A percentile compares a stretch with the other conserved stretches of the same genome.
Evolutionary conservation across 192 early-diverging fungal species (phyloP).

Genomic region (Gonapodya prolifera): DNA sequence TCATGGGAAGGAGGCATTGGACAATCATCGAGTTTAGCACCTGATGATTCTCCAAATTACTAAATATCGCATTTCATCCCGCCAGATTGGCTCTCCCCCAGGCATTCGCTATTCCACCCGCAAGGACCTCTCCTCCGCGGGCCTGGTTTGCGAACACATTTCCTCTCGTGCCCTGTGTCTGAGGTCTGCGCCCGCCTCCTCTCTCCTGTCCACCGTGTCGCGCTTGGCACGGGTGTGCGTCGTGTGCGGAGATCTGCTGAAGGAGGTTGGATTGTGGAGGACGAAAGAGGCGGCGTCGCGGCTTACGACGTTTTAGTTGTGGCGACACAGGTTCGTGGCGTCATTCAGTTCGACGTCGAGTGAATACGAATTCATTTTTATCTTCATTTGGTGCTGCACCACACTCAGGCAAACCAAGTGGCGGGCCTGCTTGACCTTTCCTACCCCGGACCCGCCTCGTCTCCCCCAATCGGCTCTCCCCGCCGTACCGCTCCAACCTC

Average conservation of each 20-base stretch:
- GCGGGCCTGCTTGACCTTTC: background rate
- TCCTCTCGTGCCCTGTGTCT: background rate
- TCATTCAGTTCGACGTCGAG: background rate
- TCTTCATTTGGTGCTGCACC: background rate
- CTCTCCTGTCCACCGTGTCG: background rate
- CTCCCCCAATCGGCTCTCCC: constrained; percentile 1
- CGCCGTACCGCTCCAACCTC: background rate
- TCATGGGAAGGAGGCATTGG: too few relatives aligned
- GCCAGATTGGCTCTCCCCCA: background rate
- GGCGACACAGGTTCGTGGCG: background rate
- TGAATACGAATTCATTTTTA: background rate
- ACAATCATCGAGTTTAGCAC: background rate
- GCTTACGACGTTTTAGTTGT: background rate
- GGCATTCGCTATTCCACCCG: background rate
- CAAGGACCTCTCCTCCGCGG: background rate
- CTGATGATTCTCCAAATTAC: background rate
- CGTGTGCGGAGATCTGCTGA: background rate
- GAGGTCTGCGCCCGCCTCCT: background rate
- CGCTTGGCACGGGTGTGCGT: background rate
- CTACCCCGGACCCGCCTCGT: background rate
- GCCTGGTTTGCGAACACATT: background rate
- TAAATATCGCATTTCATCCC: background rate
- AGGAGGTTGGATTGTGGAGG: constrained; percentile 3
- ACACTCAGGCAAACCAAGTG: background rate
- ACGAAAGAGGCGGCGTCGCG: background rate